Base-by-base conservation (phyloP, 179 eudicot genomes). In the Sideroxylon spinosum region DNA sequence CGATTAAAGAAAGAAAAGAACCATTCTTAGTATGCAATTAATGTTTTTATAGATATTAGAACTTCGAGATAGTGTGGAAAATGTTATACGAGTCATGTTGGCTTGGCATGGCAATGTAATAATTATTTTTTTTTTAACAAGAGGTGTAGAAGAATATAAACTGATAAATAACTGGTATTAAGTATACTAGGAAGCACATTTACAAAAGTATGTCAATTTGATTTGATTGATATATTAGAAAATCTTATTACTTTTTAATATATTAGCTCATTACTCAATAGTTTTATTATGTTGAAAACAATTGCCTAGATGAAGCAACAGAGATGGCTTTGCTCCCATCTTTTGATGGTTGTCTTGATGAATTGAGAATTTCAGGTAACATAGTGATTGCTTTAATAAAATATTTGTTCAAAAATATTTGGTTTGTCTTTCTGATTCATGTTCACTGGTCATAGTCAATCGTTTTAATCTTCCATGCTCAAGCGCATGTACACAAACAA, bases 261-360 rank as follows among this genome's bases (percentile, higher is more conserved):
- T 37, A 11, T 72, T 62, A 12, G 23, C 29, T 78, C 50, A 44
- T 49, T 80, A 23, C 57, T 78, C 46, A 48, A 68, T 16, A 28
- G 26, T 32, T 85, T 56, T 66, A 66, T 87, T 65, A 72, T 85
- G 60, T 81, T 89, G 75, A 73, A 76, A 46, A 81, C 86, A 93
- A 97, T 80, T 95, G 99, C 88, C 87, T 95, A 79, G 93, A 93
- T 91, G 90, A 90, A 79, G 94, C 89, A 77, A 89, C 94, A 83
- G 99, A 88, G 87, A 84, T 81, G 81, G 97, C 93, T 61, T 85
- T 88, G 88, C 83, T 90, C 60, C 97, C 96, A 6, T 85, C 86
- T 71, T 93, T 87, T 81, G 71, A 73, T 83, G 90, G 92, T 67
- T 74, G 85, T 75, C 75, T 92, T 76, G 91, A 91, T 60, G 91